These are phyloP conservation scores for Eugenia klotzschiana DNA, from an alignment of 441 rosid genomes.

Conservation along the genomic window DNA sequence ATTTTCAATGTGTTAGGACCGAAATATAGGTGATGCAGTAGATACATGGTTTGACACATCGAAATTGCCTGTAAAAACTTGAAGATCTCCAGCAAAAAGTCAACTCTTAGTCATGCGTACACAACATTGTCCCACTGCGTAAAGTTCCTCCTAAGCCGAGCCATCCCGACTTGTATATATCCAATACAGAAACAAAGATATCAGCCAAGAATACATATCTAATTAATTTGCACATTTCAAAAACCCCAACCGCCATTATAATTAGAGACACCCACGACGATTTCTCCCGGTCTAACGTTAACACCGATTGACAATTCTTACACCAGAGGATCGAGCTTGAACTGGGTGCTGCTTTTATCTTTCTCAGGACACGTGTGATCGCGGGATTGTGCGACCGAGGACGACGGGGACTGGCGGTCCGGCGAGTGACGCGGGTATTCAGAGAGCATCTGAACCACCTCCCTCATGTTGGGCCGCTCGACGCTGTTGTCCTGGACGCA, in stretches of 20 bases:
- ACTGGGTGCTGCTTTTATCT: not conserved
- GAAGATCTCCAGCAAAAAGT: not conserved
- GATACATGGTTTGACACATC: not conserved
- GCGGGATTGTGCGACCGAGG: slow-evolving; percentile 1
- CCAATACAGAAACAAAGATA: not conserved
- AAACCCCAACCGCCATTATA: not conserved
- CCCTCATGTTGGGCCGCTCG: slow-evolving; percentile 40
- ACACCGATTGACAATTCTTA: not conserved
- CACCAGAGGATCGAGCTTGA: not conserved
- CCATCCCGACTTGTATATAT: not conserved
- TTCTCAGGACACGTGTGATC: not conserved
- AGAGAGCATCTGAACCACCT: slow-evolving; percentile 37
- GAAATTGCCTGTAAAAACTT: not conserved
- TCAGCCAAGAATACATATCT: not conserved
- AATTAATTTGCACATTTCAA: not conserved
- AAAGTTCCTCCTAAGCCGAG: not conserved
- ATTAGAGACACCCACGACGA: not conserved
- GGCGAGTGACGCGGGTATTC: slow-evolving; percentile 26
- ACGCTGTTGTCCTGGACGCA: slow-evolving; percentile 36
- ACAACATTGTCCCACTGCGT: not conserved
- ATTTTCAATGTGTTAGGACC: not conserved
- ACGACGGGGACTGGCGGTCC: slow-evolving; percentile 19
- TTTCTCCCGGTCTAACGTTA: not conserved
- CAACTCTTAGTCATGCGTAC: not conserved
- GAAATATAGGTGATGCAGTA: not conserved